Base-by-base conservation (phyloP, 2,329 filamentous ascomycete species). In the Hymenoscyphus fructigenus region DNA sequence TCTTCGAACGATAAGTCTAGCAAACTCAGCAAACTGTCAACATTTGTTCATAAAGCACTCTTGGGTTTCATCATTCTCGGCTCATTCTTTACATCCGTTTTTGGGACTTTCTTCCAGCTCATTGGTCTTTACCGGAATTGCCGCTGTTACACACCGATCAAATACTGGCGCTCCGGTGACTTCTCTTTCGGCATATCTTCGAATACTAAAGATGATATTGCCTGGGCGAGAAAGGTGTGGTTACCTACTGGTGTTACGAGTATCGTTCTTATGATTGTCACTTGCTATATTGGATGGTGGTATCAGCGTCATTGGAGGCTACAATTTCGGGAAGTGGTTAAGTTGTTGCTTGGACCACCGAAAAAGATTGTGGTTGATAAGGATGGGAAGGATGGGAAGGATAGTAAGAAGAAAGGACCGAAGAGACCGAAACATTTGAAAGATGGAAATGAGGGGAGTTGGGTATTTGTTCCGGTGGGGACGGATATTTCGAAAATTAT, bases 61-160 rank as follows among this genome's bases (percentile, higher is more conserved):
- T 53, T 65, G 7, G 60, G n/a, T 2, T 36, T 65, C 15, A 55
- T 60, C 26, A 41, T 62, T 12, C 23, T 47, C 3, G 62, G 34
- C 15, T 60, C 59, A 1, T 32, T 60, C 4, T 65, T 65, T 38
- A 65, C 62, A 1, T 41, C 64, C 23, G 56, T 67, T 2, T 34
- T 60, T 3, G 65, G 67, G 14, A 67, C 67, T 3, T 59, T 67
- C 4, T 62, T 68, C 28, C 67, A 68, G 23, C 20, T 68, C 14
- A 20, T 68, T 1, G 67, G 67, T n/a, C 56, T 68, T 14, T 67
- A 68, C n/a, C 32, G 65, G 1, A 67, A 67, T 29, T 68, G 67
- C 62, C 56, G 64, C n/a, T 68, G 65, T 23, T 53, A 47, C 1
- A 58, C 65, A 2, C 65, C 63, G 1, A 60, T 68, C 2, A 20